Base-by-base conservation (phyloP, 108 stramenopile genomes). In the Skeletonema marinoi region DNA sequence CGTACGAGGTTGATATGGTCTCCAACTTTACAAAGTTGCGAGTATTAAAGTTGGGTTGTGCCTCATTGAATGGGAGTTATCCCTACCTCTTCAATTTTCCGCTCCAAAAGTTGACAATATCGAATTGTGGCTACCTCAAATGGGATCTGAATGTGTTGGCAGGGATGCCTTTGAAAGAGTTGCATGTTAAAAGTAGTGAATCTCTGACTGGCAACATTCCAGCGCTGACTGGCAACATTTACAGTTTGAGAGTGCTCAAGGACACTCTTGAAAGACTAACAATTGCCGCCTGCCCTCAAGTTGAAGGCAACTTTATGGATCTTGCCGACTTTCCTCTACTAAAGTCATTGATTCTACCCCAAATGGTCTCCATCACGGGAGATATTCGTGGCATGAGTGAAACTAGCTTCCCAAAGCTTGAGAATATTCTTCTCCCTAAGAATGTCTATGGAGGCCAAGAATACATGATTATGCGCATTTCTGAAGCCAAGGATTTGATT, bases 221-320 rank as follows among this genome's bases (percentile, higher is more conserved):
- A n/a, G n/a, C n/a, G n/a, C n/a, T n/a, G n/a, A n/a, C n/a, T n/a
- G n/a, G n/a, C 51, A 68, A 60, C 56, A 68, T 60, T 54, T 19
- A 16, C 6, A 68, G 51, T 58, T 60, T 68, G n/a, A 68, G 67
- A 60, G 67, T 60, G 56, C 67, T 68, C 31, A 68, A 60, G 44
- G 25, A 68, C 17, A 68, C 67, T 16, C 67, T 68, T 31, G 58
- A 60, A 60, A 61, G 8, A 6, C 6, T 36, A 6, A 6, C 4
- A 0, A 35, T 35, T n/a, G n/a, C n/a, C n/a, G n/a, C n/a, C n/a
- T n/a, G 62, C 14, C 62, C 29, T 63, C 16, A 36, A 30, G 62
- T 63, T n/a, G 38, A 17, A 17, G 62, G 62, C n/a, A 36, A 33
- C 16, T 63, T 63, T 6, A 63, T 63, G 62, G 62, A 63, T 4